phyloP scores from a whole-genome alignment of 169 alveolate species.

The Cyclospora cayetanensis region DNA sequence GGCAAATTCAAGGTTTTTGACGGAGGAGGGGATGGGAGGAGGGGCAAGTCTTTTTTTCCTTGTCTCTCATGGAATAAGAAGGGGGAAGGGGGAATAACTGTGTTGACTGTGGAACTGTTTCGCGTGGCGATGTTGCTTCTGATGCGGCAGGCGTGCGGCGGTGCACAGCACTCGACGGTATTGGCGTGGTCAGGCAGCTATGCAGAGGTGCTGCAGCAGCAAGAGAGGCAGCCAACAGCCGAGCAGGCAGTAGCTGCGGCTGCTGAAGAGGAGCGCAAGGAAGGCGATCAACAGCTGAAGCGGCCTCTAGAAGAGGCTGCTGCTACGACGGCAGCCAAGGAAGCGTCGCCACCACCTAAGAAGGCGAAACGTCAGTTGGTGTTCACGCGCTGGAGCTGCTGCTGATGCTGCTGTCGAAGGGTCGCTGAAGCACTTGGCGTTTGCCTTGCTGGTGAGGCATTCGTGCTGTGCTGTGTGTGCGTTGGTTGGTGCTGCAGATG shows the following conservation, averaged over 20 bases:
- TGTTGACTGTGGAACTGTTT: neutral
- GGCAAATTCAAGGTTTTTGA: neutral
- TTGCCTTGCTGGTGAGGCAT: neutral
- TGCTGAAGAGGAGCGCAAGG: neutral
- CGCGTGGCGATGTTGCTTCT: neutral
- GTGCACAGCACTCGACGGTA: conserved; percentile 58
- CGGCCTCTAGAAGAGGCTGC: neutral
- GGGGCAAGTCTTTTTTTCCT: neutral
- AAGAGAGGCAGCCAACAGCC: neutral
- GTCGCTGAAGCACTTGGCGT: neutral
- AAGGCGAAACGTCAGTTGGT: neutral
- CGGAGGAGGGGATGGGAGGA: neutral
- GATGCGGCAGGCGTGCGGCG: conserved; percentile 47
- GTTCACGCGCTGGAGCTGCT: neutral
- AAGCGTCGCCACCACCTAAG: neutral
- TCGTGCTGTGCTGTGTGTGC: neutral
- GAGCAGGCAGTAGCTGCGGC: neutral
- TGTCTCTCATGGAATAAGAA: neutral
- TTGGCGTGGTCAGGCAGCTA: conserved; percentile 31
- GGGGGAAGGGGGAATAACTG: neutral
- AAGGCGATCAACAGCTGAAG: neutral
- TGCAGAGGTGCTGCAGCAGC: conserved; percentile 5
- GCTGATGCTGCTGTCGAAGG: neutral
- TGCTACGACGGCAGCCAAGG: neutral
- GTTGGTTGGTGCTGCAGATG: neutral